Base-by-base conservation (phyloP, 2,329 filamentous ascomycete species). In the Tolypocladium ovalisporum region DNA sequence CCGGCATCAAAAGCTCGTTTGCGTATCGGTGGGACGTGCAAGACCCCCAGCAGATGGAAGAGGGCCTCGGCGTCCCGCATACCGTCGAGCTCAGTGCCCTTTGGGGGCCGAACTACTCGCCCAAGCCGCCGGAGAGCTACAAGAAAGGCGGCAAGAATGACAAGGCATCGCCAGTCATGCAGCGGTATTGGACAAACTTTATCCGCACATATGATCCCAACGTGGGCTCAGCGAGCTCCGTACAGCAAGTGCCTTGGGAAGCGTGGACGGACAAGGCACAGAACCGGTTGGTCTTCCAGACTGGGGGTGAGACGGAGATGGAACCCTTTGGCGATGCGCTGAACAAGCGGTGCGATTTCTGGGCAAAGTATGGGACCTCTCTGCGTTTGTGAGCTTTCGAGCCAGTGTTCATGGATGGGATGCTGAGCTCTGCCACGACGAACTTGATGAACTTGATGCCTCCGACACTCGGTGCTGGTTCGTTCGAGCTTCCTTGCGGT, bases 161-260 rank as follows among this genome's bases (percentile, higher is more conserved):
- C 1, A 66, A 66, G 0, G 82, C 87, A 7, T 76, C 87, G 1
- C 75, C 80, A 0, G 71, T 87, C 0, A 79, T 88, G 34, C 85
- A 89, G 65, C 79, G 76, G 0, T 92, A 90, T 69, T 91, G 87
- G 86, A 82, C 84, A 1, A 88, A 84, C 61, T 92, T 92, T 66
- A 83, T 92, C 59, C 73, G 80, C 32, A 76, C 75, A 0, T 77
- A 83, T 40, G 76, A 92, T 67, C 88, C 88, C 0, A 92, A 91
- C 44, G 57, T 62, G 49, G 59, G 72, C 57, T 29, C 7, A 15
- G 15, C 13, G 13, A 64, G 70, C 19, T 61, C 64, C 19, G 54
- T 61, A 1, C 67, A 64, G 0, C 68, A 73, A 2, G 73, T 72
- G 2, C 64, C 60, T 12, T 81, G 78, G 79, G 67, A 63, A 57